Conservation (phyloP, 129 eudicot genomes). For the Ambrosia artemisiifolia region DNA sequence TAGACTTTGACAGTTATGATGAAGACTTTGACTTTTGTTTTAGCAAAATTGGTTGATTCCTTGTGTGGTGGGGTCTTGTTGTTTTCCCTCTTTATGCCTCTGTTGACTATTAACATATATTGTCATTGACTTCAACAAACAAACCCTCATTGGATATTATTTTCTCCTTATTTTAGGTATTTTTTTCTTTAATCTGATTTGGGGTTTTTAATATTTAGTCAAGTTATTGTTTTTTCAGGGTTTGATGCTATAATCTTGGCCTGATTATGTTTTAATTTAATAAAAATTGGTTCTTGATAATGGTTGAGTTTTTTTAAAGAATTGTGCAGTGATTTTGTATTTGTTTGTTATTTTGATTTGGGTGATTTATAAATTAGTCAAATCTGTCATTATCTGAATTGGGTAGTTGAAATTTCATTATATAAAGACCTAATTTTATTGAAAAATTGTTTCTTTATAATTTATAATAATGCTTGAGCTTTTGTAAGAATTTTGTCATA, state of each 20-base stretch:
- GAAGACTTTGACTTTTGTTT: constrained; percentile 29
- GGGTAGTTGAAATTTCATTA: too few species aligned
- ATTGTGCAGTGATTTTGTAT: too few species aligned
- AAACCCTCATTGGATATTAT: neutral
- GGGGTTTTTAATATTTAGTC: neutral
- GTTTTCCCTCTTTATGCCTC: constrained; percentile 24
- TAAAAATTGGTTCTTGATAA: constrained; percentile 2
- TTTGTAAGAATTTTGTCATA: neutral
- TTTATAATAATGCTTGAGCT: too few species aligned
- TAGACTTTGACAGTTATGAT: constrained; percentile 21
- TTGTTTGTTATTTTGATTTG: neutral
- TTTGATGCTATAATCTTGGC: neutral
- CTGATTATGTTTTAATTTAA: neutral
- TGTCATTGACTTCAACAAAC: constrained; percentile 29
- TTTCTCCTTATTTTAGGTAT: constrained; percentile 16
- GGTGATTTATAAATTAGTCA: too few species aligned
- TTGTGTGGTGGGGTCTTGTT: constrained; percentile 36
- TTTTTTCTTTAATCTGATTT: constrained; percentile 21
- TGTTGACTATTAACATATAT: constrained; percentile 30
- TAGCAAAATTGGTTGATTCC: constrained; percentile 12
- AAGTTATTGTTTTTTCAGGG: constrained; percentile 1
- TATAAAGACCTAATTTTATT: too few species aligned
- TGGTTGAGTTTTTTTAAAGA: neutral
- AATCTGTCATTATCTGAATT: too few species aligned
- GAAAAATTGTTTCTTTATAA: too few species aligned